Base-by-base conservation (phyloP, 371 early-diverging fungal species). In the Rhizoclosmatium hyalinum region DNA sequence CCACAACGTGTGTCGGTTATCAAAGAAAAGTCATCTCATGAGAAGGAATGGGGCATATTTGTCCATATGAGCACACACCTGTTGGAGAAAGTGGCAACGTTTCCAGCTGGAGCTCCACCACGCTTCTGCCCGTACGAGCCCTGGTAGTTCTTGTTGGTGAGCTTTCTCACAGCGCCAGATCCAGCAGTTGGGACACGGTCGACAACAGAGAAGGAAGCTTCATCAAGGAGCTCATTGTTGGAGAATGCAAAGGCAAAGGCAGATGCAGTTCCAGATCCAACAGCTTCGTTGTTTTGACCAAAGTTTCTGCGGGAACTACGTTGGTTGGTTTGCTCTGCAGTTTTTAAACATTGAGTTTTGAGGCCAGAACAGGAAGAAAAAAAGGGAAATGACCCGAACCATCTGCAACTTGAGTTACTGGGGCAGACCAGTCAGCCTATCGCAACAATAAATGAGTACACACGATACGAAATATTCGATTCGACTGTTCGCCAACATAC, bases 161-260 rank as follows among this genome's bases (percentile, higher is more conserved):
- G 55, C 47, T 63, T 64, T 14, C 73, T 12, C 65, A 58, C 43
- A n/a, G 73, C 75, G n/a, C 80, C 81, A 43, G 65, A 56, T 63
- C 69, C 67, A 32, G 89, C 85, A 47, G 91, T 80, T 3, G 93
- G 88, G 73, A 93, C 89, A 81, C 94, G 94, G 77, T 96, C 97
- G 39, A 98, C 98, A 61, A 97, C 92, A 45, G 96, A 94, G 91
- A 98, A 98, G 21, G 95, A 91, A 47, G 94, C 92, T 79, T 97
- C 98, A 76, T 98, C 98, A 76, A 95, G 95, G 53, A 89, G 94
- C 42, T 82, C 78, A n/a, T n/a, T 43, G 19, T 24, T 42, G 10
- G 78, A 72, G 72, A 93, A 94, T 74, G 91, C 91, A 89, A 95
- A 97, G 65, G 91, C 91, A 80, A 98, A 98, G 3, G 94, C 91